phyloP scores from a whole-genome alignment of 495 filamentous ascomycete genomes.

The Xylaria flabelliformis region DNA sequence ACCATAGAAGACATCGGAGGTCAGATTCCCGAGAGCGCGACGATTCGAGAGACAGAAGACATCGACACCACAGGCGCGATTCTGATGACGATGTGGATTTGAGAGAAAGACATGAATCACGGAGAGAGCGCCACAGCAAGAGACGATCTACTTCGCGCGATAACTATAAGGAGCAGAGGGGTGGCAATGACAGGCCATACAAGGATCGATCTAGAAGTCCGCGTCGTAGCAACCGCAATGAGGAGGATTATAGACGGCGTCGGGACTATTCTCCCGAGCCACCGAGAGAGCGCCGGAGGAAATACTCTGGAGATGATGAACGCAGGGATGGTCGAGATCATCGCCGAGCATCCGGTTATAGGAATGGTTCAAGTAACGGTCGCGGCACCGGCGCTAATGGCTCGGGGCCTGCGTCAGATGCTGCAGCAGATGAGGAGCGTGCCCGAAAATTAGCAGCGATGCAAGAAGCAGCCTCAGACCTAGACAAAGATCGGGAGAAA shows the following conservation, averaged over 20 bases:
- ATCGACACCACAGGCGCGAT: constrained; percentile 41
- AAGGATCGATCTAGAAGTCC: constrained; percentile 44
- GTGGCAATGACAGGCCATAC: constrained; percentile 32
- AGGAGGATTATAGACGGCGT: constrained; percentile 34
- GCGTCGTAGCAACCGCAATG: constrained; percentile 37
- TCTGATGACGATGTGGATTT: constrained; percentile 43
- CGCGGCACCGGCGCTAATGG: constrained; percentile 8
- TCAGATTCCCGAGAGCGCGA: constrained; percentile 46
- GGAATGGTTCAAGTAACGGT: constrained; percentile 27
- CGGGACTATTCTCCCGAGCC: constrained; percentile 39
- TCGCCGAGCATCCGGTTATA: constrained; percentile 28
- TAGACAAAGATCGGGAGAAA: constrained; percentile 75
- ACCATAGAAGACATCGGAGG: constrained; percentile 55
- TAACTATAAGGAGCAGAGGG: constrained; percentile 26
- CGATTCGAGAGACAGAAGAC: constrained; percentile 48
- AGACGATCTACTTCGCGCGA: constrained; percentile 33
- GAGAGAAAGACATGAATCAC: constrained; percentile 44
- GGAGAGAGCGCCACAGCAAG: constrained; percentile 32
- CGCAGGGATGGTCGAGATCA: constrained; percentile 33
- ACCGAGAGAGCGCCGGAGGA: constrained; percentile 26
- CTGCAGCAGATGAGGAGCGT: constrained; percentile 58
- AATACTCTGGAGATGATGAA: constrained; percentile 30
- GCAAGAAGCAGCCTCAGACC: constrained; percentile 79
- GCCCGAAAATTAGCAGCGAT: constrained; percentile 81
- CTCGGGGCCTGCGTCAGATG: constrained; percentile 25